These are phyloP conservation scores for Phytophthora ramorum DNA, from an alignment of 352 stramenopile genomes.

Conservation along the genomic window DNA sequence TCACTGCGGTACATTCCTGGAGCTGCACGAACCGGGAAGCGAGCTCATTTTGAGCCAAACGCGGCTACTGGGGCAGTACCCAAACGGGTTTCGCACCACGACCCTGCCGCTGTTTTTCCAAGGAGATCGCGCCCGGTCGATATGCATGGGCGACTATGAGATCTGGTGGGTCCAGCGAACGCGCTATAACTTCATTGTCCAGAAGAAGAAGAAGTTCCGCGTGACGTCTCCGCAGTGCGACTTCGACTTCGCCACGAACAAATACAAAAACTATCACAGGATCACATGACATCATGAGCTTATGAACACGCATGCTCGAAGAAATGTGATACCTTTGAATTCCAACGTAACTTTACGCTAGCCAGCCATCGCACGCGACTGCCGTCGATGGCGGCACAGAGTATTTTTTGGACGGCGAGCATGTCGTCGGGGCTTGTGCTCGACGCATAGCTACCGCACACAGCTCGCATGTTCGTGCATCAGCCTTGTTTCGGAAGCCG, in stretches of 20 bases:
- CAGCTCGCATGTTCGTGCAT: conserved; percentile 57
- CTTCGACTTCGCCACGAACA: conserved; percentile 83
- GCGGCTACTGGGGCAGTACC: conserved; percentile 71
- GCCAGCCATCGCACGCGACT: conserved; percentile 26
- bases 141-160: conserved; percentile 81
- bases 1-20: conserved; percentile 88
- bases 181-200: conserved; percentile 81
- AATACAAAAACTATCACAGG: conserved; percentile 76
- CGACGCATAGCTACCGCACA: conserved; percentile 51
- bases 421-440: neutral
- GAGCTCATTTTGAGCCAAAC: conserved; percentile 80
- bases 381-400: conserved; percentile 2
- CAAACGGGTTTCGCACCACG: conserved; percentile 77
- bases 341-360: conserved; percentile 7
- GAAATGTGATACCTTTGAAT: neutral
- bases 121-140: conserved; percentile 63
- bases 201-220: conserved; percentile 82
- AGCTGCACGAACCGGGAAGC: conserved; percentile 75
- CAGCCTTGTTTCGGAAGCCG: conserved; percentile 66
- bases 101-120: conserved; percentile 76
- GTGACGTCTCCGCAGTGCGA: conserved; percentile 72
- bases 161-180: conserved; percentile 91
- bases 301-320: neutral
- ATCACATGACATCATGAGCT: conserved; percentile 18
- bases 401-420: conserved; percentile 29